Conservation (phyloP, 176 grass and related monocot genomes). For the Calamus simplicifolius region DNA sequence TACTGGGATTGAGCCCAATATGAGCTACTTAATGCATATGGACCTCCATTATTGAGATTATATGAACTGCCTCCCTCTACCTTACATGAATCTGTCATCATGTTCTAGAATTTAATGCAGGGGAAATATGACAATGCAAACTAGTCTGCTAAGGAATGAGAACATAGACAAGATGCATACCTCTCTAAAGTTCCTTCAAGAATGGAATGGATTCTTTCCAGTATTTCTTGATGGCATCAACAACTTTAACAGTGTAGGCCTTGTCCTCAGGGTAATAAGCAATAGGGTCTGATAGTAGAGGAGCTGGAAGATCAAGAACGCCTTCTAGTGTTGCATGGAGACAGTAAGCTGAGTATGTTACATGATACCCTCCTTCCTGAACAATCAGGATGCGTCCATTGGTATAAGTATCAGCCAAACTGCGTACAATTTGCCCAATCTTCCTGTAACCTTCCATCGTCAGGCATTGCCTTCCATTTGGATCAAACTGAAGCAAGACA, state of each 20-base stretch:
- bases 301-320: constrained; percentile 40
- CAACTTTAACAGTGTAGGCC: constrained; percentile 38
- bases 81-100: no score
- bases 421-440: constrained; percentile 48
- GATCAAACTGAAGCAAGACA: constrained; percentile 58
- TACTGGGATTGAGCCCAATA: no score
- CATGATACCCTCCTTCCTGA: constrained; percentile 85
- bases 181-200: constrained; percentile 40
- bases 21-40: no score
- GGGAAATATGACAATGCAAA: no score
- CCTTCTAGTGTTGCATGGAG: constrained; percentile 81
- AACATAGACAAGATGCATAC: neutral
- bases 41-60: no score
- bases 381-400: constrained; percentile 56
- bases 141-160: no score
- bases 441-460: constrained; percentile 72
- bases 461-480: constrained; percentile 88
- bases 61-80: no score
- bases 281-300: constrained; percentile 60
- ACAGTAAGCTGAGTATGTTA: constrained; percentile 84
- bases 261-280: constrained; percentile 78
- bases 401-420: constrained; percentile 33
- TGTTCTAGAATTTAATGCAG: no score
- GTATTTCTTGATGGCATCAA: constrained; percentile 48
- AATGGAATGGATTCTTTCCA: constrained; percentile 77